phyloP scores from a whole-genome alignment of 2,329 filamentous ascomycete genomes.

The Xylariales sp. region DNA sequence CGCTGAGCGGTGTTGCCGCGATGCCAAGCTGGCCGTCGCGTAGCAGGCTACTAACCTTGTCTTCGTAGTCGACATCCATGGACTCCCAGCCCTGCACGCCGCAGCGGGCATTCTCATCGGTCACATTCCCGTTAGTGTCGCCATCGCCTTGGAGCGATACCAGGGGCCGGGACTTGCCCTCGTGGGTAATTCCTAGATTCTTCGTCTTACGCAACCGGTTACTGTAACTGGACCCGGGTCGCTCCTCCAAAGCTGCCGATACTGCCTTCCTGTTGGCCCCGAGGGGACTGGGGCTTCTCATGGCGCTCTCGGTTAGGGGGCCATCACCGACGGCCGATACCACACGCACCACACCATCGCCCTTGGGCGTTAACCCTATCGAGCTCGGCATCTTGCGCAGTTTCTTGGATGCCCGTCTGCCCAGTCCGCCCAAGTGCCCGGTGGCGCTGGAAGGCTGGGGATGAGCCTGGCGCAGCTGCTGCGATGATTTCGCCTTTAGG shows the following conservation, averaged over 20 bases:
- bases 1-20: conserved; percentile 25
- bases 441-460: too few relatives aligned
- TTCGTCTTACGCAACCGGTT: conserved; percentile 5
- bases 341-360: conserved; percentile 15
- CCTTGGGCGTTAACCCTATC: conserved; percentile 7
- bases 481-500: conserved; percentile 15
- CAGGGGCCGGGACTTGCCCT: conserved; percentile 4
- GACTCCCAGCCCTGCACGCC: conserved; percentile 5
- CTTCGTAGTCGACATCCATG: conserved; percentile 7
- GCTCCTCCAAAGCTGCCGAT: too few relatives aligned
- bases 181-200: background rate
- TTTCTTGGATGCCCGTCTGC: conserved; percentile 43
- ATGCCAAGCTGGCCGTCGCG: background rate
- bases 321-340: background rate
- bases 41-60: background rate
- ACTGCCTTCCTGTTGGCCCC: too few relatives aligned
- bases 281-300: conserved; percentile 7
- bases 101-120: too few relatives aligned
- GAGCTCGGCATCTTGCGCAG: conserved; percentile 44
- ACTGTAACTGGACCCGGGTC: background rate
- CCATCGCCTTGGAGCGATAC: conserved; percentile 5
- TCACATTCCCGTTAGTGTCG: too few relatives aligned
- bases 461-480: too few relatives aligned
- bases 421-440: conserved; percentile 13
- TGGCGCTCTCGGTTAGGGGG: background rate